Conservation (phyloP, 805 yeast species). For the Barnettozyma sucrosica region DNA sequence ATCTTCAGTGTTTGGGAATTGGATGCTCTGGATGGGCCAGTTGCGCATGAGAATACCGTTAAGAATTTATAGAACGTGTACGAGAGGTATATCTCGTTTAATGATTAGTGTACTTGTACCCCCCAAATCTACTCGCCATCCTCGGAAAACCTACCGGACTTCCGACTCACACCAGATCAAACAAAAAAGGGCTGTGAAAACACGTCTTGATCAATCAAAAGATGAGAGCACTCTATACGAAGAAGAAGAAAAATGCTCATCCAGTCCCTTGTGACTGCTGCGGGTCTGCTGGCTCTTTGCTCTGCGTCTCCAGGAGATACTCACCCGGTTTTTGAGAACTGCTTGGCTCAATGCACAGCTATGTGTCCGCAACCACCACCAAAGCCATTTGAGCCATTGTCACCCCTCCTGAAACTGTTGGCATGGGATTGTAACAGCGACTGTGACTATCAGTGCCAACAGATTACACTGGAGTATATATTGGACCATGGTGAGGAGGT, state of each 20-base stretch:
- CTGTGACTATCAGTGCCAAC: conserved; percentile 93
- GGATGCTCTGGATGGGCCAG: conserved; percentile 56
- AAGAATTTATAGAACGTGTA: conserved; percentile 34
- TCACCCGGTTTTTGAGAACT: conserved; percentile 7
- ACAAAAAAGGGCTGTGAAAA: no score
- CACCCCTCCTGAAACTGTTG: conserved; percentile 34
- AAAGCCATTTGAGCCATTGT: conserved; percentile 5
- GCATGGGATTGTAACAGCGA: conserved; percentile 73
- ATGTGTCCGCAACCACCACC: conserved; percentile 5
- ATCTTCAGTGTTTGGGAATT: conserved; percentile 60
- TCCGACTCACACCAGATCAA: no score
- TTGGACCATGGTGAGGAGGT: conserved; percentile 43
- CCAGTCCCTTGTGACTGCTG: neutral
- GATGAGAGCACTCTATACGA: no score
- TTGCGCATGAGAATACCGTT: conserved; percentile 51
- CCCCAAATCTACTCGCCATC: no score
- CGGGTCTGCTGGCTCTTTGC: neutral
- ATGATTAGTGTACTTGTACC: neutral
- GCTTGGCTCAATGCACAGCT: conserved; percentile 11
- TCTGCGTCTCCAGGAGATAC: conserved; percentile 7
- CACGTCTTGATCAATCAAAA: no score
- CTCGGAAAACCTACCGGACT: no score
- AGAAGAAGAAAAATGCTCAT: neutral
- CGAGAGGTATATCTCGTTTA: neutral
- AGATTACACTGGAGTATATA: conserved; percentile 57